These are phyloP conservation scores for Aegilops longissima DNA, from an alignment of 176 grass and related monocot genomes.

Conservation along the genomic window DNA sequence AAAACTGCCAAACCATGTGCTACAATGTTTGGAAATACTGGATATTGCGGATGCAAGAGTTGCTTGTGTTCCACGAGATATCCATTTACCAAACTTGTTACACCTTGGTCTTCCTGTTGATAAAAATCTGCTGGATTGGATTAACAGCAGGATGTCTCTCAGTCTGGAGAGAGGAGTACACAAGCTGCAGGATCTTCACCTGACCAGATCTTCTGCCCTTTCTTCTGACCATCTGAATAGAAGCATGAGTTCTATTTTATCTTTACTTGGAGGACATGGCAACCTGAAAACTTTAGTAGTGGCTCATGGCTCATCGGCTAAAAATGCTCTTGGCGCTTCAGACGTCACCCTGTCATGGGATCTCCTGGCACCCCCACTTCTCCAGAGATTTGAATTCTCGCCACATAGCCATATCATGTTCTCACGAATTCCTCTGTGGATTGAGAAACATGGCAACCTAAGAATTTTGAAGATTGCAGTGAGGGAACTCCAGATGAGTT, in stretches of 20 bases:
- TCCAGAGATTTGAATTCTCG: neutral
- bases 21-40: neutral
- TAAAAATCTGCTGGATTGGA: too few species aligned
- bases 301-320: too few species aligned
- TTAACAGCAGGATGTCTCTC: too few species aligned
- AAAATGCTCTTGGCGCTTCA: rapidly evolving
- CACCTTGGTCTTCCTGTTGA: neutral
- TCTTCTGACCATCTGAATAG: too few species aligned
- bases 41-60: neutral
- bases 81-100: neutral
- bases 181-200: neutral
- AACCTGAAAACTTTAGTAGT: neutral
- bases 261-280: neutral
- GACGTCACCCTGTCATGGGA: neutral
- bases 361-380: neutral
- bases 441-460: neutral
- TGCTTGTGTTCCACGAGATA: too few species aligned
- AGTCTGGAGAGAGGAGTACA: neutral
- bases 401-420: rapidly evolving
- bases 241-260: too few species aligned
- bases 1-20: neutral
- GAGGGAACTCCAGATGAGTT: neutral
- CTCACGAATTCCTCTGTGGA: neutral
- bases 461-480: neutral
- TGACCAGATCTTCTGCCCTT: neutral